Evolutionary conservation across 116 monocot species (phyloP).

Genomic region (Zostera marina): DNA sequence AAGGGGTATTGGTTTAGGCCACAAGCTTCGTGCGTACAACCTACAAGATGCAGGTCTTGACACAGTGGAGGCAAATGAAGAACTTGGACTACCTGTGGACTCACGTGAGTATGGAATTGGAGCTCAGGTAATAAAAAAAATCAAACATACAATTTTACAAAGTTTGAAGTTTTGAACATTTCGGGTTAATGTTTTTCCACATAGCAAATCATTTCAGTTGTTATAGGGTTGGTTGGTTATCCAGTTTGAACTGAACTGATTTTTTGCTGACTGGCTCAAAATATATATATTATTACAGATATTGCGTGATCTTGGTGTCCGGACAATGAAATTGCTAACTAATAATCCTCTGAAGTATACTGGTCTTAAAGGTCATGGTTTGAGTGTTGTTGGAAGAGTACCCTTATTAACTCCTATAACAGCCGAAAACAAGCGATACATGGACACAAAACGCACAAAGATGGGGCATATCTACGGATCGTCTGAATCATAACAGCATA

Average conservation of each 20-base stretch:
- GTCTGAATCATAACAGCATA: too few relatives aligned
- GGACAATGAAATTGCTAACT: constrained; percentile 85
- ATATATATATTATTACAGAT: constrained; percentile 34
- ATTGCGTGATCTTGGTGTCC: constrained; percentile 73
- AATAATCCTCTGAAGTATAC: constrained; percentile 88
- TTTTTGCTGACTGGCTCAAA: background rate
- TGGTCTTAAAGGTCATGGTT: constrained; percentile 84
- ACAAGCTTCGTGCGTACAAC: constrained; percentile 95
- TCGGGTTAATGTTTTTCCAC: too few relatives aligned
- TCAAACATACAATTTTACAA: background rate
- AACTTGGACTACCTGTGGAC: constrained; percentile 87
- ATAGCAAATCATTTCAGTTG: too few relatives aligned
- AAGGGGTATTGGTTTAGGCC: constrained; percentile 90
- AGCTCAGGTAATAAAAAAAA: constrained; percentile 53
- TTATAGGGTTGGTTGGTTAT: too few relatives aligned
- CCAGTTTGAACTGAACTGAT: too few relatives aligned
- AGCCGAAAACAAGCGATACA: constrained; percentile 74
- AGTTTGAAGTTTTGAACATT: too few relatives aligned
- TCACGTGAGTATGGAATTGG: constrained; percentile 97
- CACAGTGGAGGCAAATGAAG: constrained; percentile 97
- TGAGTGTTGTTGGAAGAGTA: constrained; percentile 59
- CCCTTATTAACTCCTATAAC: constrained; percentile 83
- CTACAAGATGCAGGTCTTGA: constrained; percentile 84
- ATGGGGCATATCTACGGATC: constrained; percentile 93
- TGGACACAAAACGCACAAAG: constrained; percentile 74